A percentile compares a stretch with the other conserved stretches of the same genome.
These are phyloP conservation scores for Coemansia sp. DNA, from an alignment of 192 early-diverging fungal genomes.

Conservation along the genomic window DNA sequence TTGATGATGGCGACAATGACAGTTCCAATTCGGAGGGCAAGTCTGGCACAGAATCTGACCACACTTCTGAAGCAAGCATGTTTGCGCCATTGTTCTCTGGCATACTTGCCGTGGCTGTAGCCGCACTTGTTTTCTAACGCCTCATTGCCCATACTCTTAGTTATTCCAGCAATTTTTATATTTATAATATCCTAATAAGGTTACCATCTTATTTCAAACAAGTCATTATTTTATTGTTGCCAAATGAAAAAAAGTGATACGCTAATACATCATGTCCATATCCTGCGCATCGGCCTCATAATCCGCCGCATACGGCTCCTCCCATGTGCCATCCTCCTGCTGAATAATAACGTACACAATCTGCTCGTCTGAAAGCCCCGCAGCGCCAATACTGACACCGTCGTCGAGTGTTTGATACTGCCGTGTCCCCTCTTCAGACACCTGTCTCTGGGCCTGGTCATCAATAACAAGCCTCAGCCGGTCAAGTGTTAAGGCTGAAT, in stretches of 20 bases:
- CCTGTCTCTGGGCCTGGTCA: neutral
- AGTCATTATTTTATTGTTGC: neutral
- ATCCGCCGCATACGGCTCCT: constrained; percentile 31
- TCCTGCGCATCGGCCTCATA: constrained; percentile 39
- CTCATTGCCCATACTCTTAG: neutral
- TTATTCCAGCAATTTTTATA: neutral
- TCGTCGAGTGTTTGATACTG: constrained; percentile 26
- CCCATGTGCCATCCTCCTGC: constrained; percentile 33
- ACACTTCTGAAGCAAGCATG: neutral
- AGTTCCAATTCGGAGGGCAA: neutral
- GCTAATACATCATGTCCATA: constrained; percentile 20
- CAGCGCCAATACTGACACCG: constrained; percentile 6
- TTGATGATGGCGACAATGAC: constrained; percentile 19
- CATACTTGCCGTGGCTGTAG: neutral
- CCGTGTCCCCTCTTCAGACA: neutral
- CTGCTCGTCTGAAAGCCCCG: constrained; percentile 28
- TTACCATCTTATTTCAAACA: neutral
- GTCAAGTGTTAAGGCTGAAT: constrained; percentile 9
- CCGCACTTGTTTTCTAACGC: neutral
- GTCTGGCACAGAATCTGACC: neutral
- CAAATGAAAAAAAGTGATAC: neutral
- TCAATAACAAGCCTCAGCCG: constrained; percentile 23
- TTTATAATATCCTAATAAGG: neutral
- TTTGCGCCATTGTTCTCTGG: constrained; percentile 9
- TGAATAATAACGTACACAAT: constrained; percentile 32